A percentile compares a stretch with the other conserved stretches of the same genome.
Evolutionary conservation across 345 rosid genomes (phyloP).

Genomic region (Corchorus capsularis): DNA sequence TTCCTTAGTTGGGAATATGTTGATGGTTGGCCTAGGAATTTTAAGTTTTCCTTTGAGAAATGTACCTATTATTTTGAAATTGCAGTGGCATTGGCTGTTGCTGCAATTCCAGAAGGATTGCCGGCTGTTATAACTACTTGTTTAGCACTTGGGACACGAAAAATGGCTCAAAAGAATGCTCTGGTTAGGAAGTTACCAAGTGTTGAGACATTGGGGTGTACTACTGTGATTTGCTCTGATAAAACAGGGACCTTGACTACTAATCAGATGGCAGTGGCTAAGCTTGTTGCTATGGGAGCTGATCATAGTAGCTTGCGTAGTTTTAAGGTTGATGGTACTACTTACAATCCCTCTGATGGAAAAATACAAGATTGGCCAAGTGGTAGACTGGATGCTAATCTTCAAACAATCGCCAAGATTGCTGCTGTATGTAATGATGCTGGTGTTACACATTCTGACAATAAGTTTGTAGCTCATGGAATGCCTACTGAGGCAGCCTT

Average conservation of each 20-base stretch:
- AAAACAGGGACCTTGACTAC: slow-evolving; percentile 79
- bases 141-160: slow-evolving; percentile 71
- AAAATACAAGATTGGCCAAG: slow-evolving; percentile 59
- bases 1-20: slow-evolving; percentile 66
- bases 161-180: slow-evolving; percentile 81
- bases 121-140: slow-evolving; percentile 82
- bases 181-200: slow-evolving; percentile 74
- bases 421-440: slow-evolving; percentile 75
- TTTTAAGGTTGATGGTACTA: slow-evolving; percentile 67
- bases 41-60: slow-evolving; percentile 56
- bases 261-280: slow-evolving; percentile 76
- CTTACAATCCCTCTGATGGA: slow-evolving; percentile 64
- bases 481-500: slow-evolving; percentile 85
- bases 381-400: slow-evolving; percentile 60
- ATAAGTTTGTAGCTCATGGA: slow-evolving; percentile 60
- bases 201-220: slow-evolving; percentile 78
- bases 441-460: slow-evolving; percentile 43
- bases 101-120: neutral
- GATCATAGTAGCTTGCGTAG: slow-evolving; percentile 39
- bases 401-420: slow-evolving; percentile 64
- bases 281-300: slow-evolving; percentile 62
- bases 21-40: slow-evolving; percentile 70
- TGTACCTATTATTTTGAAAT: no score
- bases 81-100: no score
- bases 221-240: slow-evolving; percentile 80